These are phyloP conservation scores for Hypoxylon crocopeplum DNA, from an alignment of 495 filamentous ascomycete species.

Conservation along the genomic window DNA sequence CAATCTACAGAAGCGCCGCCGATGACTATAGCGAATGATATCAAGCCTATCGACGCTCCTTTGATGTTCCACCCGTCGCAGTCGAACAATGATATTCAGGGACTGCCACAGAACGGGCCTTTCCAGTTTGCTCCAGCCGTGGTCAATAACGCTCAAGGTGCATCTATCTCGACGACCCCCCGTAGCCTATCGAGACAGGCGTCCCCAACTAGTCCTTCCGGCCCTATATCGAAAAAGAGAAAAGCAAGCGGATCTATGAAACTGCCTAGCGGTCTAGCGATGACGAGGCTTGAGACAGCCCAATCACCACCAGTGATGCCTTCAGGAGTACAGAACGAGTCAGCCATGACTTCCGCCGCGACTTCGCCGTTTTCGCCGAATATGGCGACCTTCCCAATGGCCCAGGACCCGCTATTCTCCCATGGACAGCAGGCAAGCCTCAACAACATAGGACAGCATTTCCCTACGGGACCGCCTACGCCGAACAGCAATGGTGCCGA, in stretches of 20 bases:
- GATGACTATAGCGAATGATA: slow-evolving; percentile 7
- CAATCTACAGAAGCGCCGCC: slow-evolving; percentile 8
- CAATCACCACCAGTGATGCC: slow-evolving; percentile 46
- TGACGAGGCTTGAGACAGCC: slow-evolving; percentile 75
- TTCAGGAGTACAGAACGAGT: slow-evolving; percentile 42
- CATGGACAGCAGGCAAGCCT: slow-evolving; percentile 34
- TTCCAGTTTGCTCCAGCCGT: slow-evolving; percentile 24
- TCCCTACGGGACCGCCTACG: slow-evolving; percentile 67
- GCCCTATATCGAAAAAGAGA: slow-evolving; percentile 71
- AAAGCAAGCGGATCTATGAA: slow-evolving; percentile 72
- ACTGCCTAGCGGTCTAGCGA: slow-evolving; percentile 73
- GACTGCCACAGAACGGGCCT: slow-evolving; percentile 17
- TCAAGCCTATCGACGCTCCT: slow-evolving; percentile 34
- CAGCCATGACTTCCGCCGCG: slow-evolving; percentile 44
- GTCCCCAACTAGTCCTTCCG: slow-evolving; percentile 67
- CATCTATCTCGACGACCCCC: slow-evolving; percentile 61
- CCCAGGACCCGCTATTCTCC: slow-evolving; percentile 40
- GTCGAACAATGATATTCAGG: slow-evolving; percentile 27
- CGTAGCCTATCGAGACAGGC: slow-evolving; percentile 72
- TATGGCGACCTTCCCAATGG: slow-evolving; percentile 50
- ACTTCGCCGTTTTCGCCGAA: slow-evolving; percentile 52
- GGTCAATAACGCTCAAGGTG: slow-evolving; percentile 43
- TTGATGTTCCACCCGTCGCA: slow-evolving; percentile 26
- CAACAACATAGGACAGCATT: slow-evolving; percentile 50
- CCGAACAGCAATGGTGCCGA: slow-evolving; percentile 62